A percentile compares a stretch with the other conserved stretches of the same genome.
These are phyloP conservation scores for Candida sojae DNA, from an alignment of 1,139 yeast genomes.

Conservation along the genomic window DNA sequence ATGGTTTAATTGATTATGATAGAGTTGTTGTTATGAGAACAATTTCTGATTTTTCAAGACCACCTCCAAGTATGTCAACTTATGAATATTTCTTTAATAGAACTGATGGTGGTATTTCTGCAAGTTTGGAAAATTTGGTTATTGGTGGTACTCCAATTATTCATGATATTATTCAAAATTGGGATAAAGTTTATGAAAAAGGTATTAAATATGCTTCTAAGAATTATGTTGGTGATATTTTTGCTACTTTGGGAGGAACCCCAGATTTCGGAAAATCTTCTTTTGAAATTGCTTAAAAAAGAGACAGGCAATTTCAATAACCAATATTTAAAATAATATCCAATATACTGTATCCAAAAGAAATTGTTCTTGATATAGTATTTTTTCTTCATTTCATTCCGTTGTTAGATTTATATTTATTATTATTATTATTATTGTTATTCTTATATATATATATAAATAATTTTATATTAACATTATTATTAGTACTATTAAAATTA, in stretches of 20 bases:
- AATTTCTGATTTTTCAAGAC: constrained; percentile 61
- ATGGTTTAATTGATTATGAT: constrained; percentile 57
- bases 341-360: background rate
- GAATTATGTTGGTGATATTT: constrained; percentile 63
- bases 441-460: too few relatives aligned
- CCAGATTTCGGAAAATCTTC: constrained; percentile 29
- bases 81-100: constrained; percentile 52
- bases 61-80: constrained; percentile 51
- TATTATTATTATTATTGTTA: too few relatives aligned
- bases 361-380: background rate
- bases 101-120: constrained; percentile 53
- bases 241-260: constrained; percentile 49
- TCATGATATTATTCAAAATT: constrained; percentile 52
- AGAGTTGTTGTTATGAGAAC: constrained; percentile 65
- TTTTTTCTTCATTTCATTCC: background rate
- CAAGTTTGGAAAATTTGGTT: constrained; percentile 54
- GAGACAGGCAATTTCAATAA: background rate
- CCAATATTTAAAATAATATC: background rate
- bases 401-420: too few relatives aligned
- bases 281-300: constrained; percentile 20
- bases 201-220: constrained; percentile 41
- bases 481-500: background rate
- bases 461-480: background rate
- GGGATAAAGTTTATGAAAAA: constrained; percentile 47
- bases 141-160: constrained; percentile 58